These are phyloP conservation scores for Mycena polygramma DNA, from an alignment of 768 basidiomycete genomes.

Conservation along the genomic window DNA sequence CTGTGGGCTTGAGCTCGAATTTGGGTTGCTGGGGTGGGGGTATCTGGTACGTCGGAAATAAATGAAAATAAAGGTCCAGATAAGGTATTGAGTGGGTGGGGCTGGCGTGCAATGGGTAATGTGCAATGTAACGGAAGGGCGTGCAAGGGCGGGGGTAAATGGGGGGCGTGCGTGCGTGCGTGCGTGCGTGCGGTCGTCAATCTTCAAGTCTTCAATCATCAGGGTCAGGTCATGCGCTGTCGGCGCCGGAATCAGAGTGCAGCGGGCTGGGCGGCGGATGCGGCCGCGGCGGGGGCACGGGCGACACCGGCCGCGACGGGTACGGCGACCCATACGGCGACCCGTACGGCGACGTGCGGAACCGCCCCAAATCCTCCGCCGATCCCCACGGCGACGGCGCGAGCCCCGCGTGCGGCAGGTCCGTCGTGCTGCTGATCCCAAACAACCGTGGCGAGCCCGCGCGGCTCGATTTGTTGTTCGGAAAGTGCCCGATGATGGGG, in stretches of 20 bases:
- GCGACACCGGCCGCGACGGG: slow-evolving; percentile 50
- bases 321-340: slow-evolving; percentile 61
- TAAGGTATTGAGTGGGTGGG: too few relatives aligned
- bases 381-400: slow-evolving; percentile 35
- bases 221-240: background rate
- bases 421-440: slow-evolving; percentile 62
- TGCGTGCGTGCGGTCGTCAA: too few relatives aligned
- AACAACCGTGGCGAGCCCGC: slow-evolving; percentile 53
- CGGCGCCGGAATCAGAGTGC: background rate
- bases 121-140: background rate
- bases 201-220: background rate
- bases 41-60: slow-evolving; percentile 13
- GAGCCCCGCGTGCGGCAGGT: slow-evolving; percentile 53
- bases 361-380: slow-evolving; percentile 52
- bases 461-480: slow-evolving; percentile 50
- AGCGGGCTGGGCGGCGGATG: slow-evolving; percentile 36
- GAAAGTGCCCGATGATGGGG: slow-evolving; percentile 73
- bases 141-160: background rate
- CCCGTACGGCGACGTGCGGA: slow-evolving; percentile 56
- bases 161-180: background rate
- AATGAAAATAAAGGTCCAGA: slow-evolving; percentile 11
- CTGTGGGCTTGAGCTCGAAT: too few relatives aligned
- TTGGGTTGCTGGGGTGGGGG: background rate
- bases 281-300: slow-evolving; percentile 50
- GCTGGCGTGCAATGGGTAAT: background rate